Percentiles rank a stretch among this genome's conserved stretches.
Evolutionary conservation across 192 early-diverging fungal genomes (phyloP).

Genomic region (Mortierella alpina): DNA sequence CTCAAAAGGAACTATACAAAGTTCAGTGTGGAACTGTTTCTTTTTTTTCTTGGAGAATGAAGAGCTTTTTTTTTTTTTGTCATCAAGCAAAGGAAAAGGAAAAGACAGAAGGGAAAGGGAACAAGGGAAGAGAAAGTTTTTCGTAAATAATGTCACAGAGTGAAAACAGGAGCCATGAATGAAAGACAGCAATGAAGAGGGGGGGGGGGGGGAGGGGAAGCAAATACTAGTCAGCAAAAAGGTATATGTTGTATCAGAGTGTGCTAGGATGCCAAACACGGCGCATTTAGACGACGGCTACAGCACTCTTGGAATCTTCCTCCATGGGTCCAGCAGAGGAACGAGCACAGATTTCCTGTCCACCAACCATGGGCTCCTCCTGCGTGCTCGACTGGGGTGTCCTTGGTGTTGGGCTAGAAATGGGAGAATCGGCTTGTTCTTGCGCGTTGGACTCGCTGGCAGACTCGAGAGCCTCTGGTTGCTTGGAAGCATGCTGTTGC

Average conservation of each 20-base stretch:
- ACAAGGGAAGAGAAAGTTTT: neutral
- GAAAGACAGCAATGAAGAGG: neutral
- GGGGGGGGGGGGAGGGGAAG: too few relatives aligned
- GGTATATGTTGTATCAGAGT: neutral
- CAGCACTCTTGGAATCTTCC: slow-evolving; percentile 33
- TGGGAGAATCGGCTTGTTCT: slow-evolving; percentile 39
- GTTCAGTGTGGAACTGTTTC: neutral
- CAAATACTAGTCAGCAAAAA: neutral
- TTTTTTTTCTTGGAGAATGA: neutral
- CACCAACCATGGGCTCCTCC: slow-evolving; percentile 21
- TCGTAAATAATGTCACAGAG: neutral
- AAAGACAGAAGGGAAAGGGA: neutral
- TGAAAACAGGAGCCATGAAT: neutral
- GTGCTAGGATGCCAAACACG: neutral
- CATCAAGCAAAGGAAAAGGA: neutral
- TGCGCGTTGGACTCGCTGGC: neutral
- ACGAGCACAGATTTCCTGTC: slow-evolving; percentile 21
- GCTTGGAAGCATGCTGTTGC: slow-evolving; percentile 7
- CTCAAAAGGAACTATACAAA: neutral
- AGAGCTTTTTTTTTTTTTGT: slow-evolving; percentile 1
- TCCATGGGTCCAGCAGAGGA: slow-evolving; percentile 38
- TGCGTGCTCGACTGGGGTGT: slow-evolving; percentile 28
- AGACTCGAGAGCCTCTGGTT: neutral
- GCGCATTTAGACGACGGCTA: slow-evolving; percentile 24
- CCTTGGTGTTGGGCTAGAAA: slow-evolving; percentile 42